These are phyloP conservation scores for Monosporascus cannonballus DNA, from an alignment of 2,329 filamentous ascomycete genomes.

Conservation along the genomic window DNA sequence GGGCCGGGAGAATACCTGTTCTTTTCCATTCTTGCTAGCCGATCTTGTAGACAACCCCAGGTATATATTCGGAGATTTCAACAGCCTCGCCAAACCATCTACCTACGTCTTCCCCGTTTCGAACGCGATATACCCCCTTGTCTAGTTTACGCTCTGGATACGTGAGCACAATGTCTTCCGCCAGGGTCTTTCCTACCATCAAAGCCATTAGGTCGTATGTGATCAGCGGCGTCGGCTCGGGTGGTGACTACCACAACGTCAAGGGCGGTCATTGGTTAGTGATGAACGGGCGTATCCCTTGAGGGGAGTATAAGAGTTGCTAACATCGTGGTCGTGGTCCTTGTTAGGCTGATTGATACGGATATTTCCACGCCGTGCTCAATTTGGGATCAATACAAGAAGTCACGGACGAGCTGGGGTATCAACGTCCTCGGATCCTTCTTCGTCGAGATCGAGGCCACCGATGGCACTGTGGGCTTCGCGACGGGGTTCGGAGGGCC, in stretches of 20 bases:
- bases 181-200: constrained; percentile 63
- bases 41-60: not conserved
- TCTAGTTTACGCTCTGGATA: not conserved
- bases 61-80: not conserved
- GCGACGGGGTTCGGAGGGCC: constrained; percentile 92
- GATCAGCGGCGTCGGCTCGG: constrained; percentile 54
- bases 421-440: constrained; percentile 95
- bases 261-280: constrained; percentile 61
- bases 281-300: not conserved
- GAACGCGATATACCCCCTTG: not conserved
- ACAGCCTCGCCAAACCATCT: not conserved
- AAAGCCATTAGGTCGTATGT: constrained; percentile 69
- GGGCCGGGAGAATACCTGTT: not conserved
- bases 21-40: not conserved
- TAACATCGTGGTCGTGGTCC: constrained; percentile 33
- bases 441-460: constrained; percentile 81
- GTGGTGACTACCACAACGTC: constrained; percentile 91
- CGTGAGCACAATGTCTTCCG: constrained; percentile 36
- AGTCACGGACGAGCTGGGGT: constrained; percentile 85
- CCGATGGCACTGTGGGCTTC: constrained; percentile 88
- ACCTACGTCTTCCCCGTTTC: not conserved
- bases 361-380: constrained; percentile 92
- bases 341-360: constrained; percentile 77
- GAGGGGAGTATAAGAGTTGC: not conserved
- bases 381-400: constrained; percentile 79